phyloP scores from a whole-genome alignment of 176 grass and related monocot genomes.

The Musa acuminata region DNA sequence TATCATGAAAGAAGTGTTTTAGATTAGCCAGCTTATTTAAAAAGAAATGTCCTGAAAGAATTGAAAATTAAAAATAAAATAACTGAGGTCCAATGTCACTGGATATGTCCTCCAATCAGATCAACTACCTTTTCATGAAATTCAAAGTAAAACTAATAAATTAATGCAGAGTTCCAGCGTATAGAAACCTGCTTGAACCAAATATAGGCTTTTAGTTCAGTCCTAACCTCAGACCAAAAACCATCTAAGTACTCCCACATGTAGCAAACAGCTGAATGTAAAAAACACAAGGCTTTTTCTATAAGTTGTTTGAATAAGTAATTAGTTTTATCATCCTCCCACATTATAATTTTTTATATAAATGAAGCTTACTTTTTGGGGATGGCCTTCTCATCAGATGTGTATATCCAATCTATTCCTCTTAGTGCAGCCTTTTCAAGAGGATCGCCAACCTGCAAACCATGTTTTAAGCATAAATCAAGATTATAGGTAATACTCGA shows the following conservation, averaged over 20 bases:
- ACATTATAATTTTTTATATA: constrained; percentile 7
- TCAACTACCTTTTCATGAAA: too few species aligned
- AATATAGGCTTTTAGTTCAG: neutral
- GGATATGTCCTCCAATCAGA: too few species aligned
- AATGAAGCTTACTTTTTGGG: constrained; percentile 59
- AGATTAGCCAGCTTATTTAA: too few species aligned
- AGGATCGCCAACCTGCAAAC: constrained; percentile 89
- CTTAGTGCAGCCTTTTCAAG: constrained; percentile 97
- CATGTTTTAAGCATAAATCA: neutral
- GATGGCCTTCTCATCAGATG: constrained; percentile 93
- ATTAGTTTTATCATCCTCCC: neutral
- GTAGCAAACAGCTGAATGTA: neutral
- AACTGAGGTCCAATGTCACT: too few species aligned
- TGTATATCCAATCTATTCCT: constrained; percentile 99
- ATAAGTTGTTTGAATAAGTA: constrained; percentile 5
- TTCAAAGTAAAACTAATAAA: neutral
- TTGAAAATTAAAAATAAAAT: too few species aligned
- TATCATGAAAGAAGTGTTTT: too few species aligned
- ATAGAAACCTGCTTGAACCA: neutral
- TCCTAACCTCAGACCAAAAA: neutral
- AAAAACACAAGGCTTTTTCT: neutral
- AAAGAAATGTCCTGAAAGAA: too few species aligned
- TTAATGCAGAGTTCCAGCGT: neutral
- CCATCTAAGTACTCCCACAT: neutral
- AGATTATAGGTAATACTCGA: neutral